Percentiles rank a stretch among this genome's conserved stretches.
phyloP scores from a whole-genome alignment of 2,329 filamentous ascomycete species.

The Phaeosphaeria sp. region DNA sequence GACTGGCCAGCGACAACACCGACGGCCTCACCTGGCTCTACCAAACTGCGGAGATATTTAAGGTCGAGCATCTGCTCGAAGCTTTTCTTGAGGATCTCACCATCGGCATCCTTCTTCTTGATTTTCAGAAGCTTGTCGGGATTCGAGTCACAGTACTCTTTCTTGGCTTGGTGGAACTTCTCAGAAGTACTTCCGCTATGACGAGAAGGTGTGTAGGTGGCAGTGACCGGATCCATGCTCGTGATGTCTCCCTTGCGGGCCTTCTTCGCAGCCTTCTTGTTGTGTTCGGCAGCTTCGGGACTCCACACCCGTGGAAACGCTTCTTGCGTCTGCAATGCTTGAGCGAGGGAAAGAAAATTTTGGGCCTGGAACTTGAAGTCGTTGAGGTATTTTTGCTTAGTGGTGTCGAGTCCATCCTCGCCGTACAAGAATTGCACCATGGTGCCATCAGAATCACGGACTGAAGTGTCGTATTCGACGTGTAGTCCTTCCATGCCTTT shows the following conservation, averaged over 20 bases:
- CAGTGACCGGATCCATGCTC: constrained; percentile 76
- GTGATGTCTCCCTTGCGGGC: constrained; percentile 74
- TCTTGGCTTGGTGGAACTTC: constrained; percentile 75
- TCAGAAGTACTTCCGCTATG: constrained; percentile 89
- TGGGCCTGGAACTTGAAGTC: constrained; percentile 90
- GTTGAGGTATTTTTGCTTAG: constrained; percentile 88
- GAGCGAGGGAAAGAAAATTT: constrained; percentile 81
- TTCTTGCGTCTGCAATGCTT: constrained; percentile 73
- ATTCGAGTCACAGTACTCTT: constrained; percentile 80
- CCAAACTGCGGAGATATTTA: constrained; percentile 89
- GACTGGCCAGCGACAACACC: constrained; percentile 97
- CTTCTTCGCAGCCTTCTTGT: constrained; percentile 76
- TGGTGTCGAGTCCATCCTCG: constrained; percentile 92
- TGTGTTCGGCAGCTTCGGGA: constrained; percentile 68
- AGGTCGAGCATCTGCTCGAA: constrained; percentile 86
- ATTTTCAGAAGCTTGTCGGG: constrained; percentile 64
- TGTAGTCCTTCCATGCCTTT: constrained; percentile 97
- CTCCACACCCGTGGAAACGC: constrained; percentile 64
- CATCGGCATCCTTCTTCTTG: constrained; percentile 62
- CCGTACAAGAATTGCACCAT: constrained; percentile 96
- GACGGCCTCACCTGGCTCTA: constrained; percentile 95
- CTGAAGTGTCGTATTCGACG: constrained; percentile 91
- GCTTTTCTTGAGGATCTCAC: constrained; percentile 64
- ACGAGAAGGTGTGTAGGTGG: constrained; percentile 75
- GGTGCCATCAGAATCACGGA: constrained; percentile 90